Evolutionary conservation across 768 basidiomycete genomes (phyloP).

Genomic region (Pulveroboletus sp.): DNA sequence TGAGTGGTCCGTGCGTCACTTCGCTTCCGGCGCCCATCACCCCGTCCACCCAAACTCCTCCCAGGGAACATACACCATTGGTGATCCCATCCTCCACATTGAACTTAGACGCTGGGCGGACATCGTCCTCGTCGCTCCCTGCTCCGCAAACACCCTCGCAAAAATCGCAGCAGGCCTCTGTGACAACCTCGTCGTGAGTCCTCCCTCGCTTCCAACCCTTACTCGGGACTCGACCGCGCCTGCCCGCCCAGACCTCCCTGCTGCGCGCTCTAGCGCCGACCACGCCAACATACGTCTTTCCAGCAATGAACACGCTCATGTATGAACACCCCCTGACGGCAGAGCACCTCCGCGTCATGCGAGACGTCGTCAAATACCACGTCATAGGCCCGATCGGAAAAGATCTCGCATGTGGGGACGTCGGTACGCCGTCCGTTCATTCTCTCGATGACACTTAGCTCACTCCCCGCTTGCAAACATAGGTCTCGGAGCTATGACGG

Average conservation of each 20-base stretch:
- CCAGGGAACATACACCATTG: slow-evolving; percentile 70
- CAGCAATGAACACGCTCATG: slow-evolving; percentile 99
- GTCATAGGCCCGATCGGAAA: slow-evolving; percentile 89
- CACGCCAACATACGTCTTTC: slow-evolving; percentile 88
- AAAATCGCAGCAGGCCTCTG: slow-evolving; percentile 88
- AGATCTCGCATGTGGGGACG: slow-evolving; percentile 84
- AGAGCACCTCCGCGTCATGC: slow-evolving; percentile 72
- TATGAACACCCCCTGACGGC: slow-evolving; percentile 90
- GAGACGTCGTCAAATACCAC: slow-evolving; percentile 72
- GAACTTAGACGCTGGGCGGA: slow-evolving; percentile 95
- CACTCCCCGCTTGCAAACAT: not conserved
- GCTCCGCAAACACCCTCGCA: slow-evolving; percentile 93
- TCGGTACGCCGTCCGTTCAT: slow-evolving; percentile 49
- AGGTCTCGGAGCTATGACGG: slow-evolving; percentile 95
- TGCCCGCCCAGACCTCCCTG: slow-evolving; percentile 56
- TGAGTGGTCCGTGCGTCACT: not conserved
- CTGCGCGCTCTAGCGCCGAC: slow-evolving; percentile 79
- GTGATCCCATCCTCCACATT: slow-evolving; percentile 94
- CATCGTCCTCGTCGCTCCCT: slow-evolving; percentile 90
- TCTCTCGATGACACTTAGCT: not conserved
- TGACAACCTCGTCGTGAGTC: slow-evolving; percentile 78
- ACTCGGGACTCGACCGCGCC: not conserved
- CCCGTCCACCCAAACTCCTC: not conserved
- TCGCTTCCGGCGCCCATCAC: not conserved
- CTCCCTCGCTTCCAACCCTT: not conserved